Conservation (phyloP, 495 filamentous ascomycete species). For the Parathielavia appendiculata region DNA sequence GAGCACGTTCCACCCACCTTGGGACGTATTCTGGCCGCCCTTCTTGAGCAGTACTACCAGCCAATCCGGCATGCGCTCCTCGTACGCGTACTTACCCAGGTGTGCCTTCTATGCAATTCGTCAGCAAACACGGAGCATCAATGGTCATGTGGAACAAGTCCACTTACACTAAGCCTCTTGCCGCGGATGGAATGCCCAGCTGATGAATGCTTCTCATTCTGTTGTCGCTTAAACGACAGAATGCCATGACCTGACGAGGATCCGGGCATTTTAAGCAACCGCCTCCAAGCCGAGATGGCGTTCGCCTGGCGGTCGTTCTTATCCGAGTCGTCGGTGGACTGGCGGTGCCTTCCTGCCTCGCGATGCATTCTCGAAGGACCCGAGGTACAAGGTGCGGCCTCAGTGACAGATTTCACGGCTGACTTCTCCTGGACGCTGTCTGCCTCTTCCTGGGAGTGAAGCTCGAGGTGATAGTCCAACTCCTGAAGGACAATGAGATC, state of each 20-base stretch:
- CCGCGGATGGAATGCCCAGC: constrained; percentile 12
- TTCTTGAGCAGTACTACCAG: constrained; percentile 63
- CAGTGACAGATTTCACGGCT: neutral
- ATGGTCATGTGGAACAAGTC: neutral
- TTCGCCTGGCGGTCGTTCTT: constrained; percentile 18
- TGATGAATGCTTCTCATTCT: constrained; percentile 1
- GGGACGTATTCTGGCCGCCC: constrained; percentile 52
- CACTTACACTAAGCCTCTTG: constrained; percentile 31
- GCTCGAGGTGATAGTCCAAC: constrained; percentile 66
- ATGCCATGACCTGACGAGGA: constrained; percentile 14
- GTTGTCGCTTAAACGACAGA: constrained; percentile 4
- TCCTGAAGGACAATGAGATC: constrained; percentile 58
- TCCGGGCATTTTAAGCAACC: constrained; percentile 25
- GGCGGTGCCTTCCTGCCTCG: constrained; percentile 20
- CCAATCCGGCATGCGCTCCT: constrained; percentile 82
- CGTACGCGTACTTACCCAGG: constrained; percentile 79
- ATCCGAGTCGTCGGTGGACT: constrained; percentile 3
- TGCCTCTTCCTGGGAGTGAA: constrained; percentile 60
- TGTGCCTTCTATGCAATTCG: constrained; percentile 45
- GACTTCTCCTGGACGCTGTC: constrained; percentile 23
- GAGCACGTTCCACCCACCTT: constrained; percentile 49
- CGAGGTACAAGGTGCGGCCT: constrained; percentile 7
- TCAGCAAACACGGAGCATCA: neutral
- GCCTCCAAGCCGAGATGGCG: constrained; percentile 27
- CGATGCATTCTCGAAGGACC: constrained; percentile 21